Conservation (phyloP, 345 rosid genomes). For the Eucalyptus pauciflora region DNA sequence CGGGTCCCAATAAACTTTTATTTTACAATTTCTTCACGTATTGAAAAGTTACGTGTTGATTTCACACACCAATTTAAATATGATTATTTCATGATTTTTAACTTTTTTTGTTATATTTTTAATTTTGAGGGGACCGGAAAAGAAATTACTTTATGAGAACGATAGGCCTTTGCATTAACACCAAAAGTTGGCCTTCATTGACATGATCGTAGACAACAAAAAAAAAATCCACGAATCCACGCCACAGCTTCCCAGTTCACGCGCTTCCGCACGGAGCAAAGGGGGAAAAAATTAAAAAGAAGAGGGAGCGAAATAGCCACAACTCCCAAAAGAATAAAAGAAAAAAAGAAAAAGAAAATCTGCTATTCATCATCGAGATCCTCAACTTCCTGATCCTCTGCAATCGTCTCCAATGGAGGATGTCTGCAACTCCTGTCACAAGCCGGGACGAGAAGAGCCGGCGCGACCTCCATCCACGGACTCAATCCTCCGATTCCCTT, state of each 20-base stretch:
- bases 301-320: neutral
- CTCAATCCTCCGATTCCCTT: no score
- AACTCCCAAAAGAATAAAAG: neutral
- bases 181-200: neutral
- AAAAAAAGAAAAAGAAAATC: neutral
- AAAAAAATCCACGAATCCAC: neutral
- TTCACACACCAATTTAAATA: neutral
- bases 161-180: neutral
- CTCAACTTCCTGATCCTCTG: no score
- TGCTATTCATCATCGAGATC: no score
- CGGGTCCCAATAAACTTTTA: rapidly evolving
- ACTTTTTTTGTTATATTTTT: neutral
- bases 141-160: neutral
- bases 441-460: no score
- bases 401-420: no score
- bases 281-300: neutral
- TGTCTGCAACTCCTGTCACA: no score
- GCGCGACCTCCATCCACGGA: no score
- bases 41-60: no score
- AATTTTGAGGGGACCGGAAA: neutral
- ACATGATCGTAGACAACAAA: neutral
- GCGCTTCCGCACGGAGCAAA: neutral
- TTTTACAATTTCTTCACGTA: neutral
- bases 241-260: neutral
- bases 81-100: no score